Conservation (phyloP, 1,284 basidiomycete species). For the Golubevia sp. region DNA sequence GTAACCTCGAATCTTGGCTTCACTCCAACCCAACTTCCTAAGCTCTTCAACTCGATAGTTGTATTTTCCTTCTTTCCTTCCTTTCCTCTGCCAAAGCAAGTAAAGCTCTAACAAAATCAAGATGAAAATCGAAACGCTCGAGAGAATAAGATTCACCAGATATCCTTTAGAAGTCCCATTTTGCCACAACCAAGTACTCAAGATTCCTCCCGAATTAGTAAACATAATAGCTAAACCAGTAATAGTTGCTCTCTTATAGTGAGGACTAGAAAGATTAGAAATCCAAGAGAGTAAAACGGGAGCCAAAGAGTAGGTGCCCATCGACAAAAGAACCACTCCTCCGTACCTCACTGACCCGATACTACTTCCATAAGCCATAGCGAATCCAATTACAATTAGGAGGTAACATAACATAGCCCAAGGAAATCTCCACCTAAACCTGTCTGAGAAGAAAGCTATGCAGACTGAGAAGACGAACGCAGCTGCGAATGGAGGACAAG, state of each 20-base stretch:
- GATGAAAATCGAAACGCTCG: conserved; percentile 18
- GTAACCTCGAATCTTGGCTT: conserved; percentile 33
- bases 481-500: conserved; percentile 39
- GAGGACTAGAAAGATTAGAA: conserved; percentile 27
- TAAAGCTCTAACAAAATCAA: conserved; percentile 29
- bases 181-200: conserved; percentile 34
- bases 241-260: conserved; percentile 42
- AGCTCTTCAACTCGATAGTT: conserved; percentile 20
- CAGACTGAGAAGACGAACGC: conserved; percentile 37
- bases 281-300: conserved; percentile 10
- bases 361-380: conserved; percentile 26
- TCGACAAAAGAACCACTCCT: conserved; percentile 35
- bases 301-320: conserved; percentile 29
- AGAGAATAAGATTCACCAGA: conserved; percentile 34
- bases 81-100: conserved; percentile 30
- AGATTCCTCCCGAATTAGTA: conserved; percentile 43
- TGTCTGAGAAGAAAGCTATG: conserved; percentile 40
- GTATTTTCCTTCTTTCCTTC: conserved; percentile 25
- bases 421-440: conserved; percentile 28
- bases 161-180: conserved; percentile 29
- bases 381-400: conserved; percentile 31
- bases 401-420: conserved; percentile 22
- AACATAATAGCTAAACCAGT: conserved; percentile 41
- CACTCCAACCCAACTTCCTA: conserved; percentile 21
- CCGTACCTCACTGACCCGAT: conserved; percentile 29